Percentiles rank a stretch among this genome's conserved stretches.
Conservation (phyloP, 2,329 filamentous ascomycete species). For the Colletotrichum zoysiae region DNA sequence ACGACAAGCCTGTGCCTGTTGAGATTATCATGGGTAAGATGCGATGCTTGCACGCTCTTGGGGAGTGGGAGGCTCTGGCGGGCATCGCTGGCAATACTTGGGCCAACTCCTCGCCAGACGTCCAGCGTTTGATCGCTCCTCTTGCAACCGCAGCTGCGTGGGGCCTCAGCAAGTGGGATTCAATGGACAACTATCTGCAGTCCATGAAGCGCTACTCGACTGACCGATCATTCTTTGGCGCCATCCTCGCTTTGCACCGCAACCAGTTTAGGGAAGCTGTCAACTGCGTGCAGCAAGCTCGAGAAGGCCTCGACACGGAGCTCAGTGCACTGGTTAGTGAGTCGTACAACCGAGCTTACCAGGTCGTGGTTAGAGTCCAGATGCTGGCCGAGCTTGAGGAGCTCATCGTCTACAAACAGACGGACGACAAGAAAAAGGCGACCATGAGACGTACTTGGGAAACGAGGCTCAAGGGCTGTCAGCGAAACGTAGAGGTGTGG, state of each 20-base stretch:
- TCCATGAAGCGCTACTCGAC: slow-evolving; percentile 96
- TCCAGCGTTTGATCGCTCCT: slow-evolving; percentile 91
- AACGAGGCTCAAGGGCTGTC: slow-evolving; percentile 91
- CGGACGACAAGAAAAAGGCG: slow-evolving; percentile 87
- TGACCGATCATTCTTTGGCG: slow-evolving; percentile 97
- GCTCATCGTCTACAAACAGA: slow-evolving; percentile 97
- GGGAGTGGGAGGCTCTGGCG: slow-evolving; percentile 96
- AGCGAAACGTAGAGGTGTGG: slow-evolving; percentile 98
- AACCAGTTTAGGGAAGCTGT: slow-evolving; percentile 95
- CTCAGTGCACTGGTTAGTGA: slow-evolving; percentile 96
- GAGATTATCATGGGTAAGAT: slow-evolving; percentile 99
- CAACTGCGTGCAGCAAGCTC: slow-evolving; percentile 89
- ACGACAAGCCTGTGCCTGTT: slow-evolving; percentile 74
- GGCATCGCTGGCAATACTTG: slow-evolving; percentile 92
- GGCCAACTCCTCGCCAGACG: slow-evolving; percentile 88
- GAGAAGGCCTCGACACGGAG: slow-evolving; percentile 95
- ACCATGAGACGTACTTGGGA: slow-evolving; percentile 97
- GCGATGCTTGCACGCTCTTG: slow-evolving; percentile 95
- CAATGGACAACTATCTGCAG: slow-evolving; percentile 96
- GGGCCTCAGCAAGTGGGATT: slow-evolving; percentile 96
- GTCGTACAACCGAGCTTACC: slow-evolving; percentile 97
- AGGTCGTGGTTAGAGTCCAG: slow-evolving; percentile 97
- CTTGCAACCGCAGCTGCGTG: slow-evolving; percentile 95
- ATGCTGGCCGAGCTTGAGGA: slow-evolving; percentile 99
- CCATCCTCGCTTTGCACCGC: slow-evolving; percentile 92